These are phyloP conservation scores for Pichia sp. DNA, from an alignment of 1,139 yeast species.

Conservation along the genomic window DNA sequence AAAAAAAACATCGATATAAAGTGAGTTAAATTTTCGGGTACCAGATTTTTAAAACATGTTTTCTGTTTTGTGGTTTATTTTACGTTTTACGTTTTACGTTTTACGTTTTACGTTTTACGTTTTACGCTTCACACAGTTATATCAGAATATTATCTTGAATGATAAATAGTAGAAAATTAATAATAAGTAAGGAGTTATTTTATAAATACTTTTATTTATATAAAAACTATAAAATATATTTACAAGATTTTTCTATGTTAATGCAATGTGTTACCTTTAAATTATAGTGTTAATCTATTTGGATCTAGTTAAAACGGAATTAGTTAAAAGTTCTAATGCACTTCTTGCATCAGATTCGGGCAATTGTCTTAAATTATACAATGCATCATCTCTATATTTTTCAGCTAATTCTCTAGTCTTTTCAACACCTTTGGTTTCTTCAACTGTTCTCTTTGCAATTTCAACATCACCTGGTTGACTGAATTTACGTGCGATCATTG, in stretches of 20 bases:
- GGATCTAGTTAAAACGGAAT: slow-evolving; percentile 69
- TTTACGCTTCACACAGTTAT: no score
- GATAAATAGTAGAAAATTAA: not conserved
- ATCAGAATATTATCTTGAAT: not conserved
- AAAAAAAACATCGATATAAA: not conserved
- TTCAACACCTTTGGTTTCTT: slow-evolving; percentile 63
- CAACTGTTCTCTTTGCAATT: slow-evolving; percentile 67
- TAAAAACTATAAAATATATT: not conserved
- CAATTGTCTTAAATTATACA: slow-evolving; percentile 58
- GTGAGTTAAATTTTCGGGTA: not conserved
- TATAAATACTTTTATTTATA: not conserved
- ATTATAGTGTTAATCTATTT: slow-evolving; percentile 1
- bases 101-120: no score
- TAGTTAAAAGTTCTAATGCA: slow-evolving; percentile 80
- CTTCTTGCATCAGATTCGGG: slow-evolving; percentile 89
- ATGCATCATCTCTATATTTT: slow-evolving; percentile 69
- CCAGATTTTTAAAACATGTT: not conserved
- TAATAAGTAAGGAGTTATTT: not conserved
- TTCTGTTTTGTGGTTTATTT: not conserved
- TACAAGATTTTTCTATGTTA: not conserved
- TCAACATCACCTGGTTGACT: slow-evolving; percentile 77
- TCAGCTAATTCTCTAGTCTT: slow-evolving; percentile 75
- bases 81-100: no score
- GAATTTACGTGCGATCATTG: slow-evolving; percentile 77
- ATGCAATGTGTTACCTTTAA: not conserved